Base-by-base conservation (phyloP, 2,329 filamentous ascomycete genomes). In the Nemania sp. region DNA sequence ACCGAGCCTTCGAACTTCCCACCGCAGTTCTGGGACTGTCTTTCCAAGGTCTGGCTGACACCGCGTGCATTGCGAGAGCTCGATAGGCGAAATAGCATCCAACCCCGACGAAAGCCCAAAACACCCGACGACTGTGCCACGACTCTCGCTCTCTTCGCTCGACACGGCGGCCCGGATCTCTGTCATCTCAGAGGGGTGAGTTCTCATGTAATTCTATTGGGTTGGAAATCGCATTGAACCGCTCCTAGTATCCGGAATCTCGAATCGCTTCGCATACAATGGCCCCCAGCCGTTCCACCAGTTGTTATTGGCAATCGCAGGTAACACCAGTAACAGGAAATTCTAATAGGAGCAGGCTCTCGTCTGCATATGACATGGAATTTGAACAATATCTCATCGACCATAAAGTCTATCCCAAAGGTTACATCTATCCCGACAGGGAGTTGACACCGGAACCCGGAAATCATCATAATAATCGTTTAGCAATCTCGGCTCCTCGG, bases 111-210 rank as follows among this genome's bases (percentile, higher is more conserved):
- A 29, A 29, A 29, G 25, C 25, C 25, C 25, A 29, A 29, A 29
- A 29, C 25, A 29, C 25, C 25, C 25, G 25, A 29, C 25, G 25
- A 4, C 25, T 29, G 7, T 29, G 7, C 25, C 25, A 29, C 25
- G 25, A 29, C 25, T 29, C 25, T 29, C 62, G 58, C 37, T 49
- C 64, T 55, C 47, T 71, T 72, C 65, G 70, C 72, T 39, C 68
- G 68, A 68, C 65, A 61, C 53, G 72, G 74, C 43, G 73, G 73
- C 45, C 73, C 72, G 65, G 73, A 75, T 65, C 67, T 77, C 43
- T 63, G 64, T 37, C 67, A 74, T 65, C 59, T 76, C 60, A 65
- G 69, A 71, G 72, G 68, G 25, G 25, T 29, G 25, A 29, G 25
- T 29, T 29, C 60, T 72, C 76, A 65, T 39, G 35, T 3, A 39